Conservation (phyloP, 805 yeast species). For the Schizosaccharomyces lindneri region DNA sequence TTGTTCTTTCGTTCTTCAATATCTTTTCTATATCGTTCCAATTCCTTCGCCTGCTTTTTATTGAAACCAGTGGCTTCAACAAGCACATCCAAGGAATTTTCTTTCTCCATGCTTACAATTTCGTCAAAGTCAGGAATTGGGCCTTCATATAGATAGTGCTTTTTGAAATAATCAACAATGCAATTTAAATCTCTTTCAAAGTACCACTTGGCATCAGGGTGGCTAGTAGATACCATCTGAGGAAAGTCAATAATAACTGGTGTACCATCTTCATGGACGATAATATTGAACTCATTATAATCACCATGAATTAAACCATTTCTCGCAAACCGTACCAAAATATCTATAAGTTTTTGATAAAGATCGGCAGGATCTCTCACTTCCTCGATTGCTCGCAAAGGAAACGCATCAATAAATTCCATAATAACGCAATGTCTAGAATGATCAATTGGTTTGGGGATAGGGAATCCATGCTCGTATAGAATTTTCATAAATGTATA, state of each 20-base stretch:
- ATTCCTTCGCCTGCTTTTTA: conserved; percentile 16
- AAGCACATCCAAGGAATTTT: conserved; percentile 48
- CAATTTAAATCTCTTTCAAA: conserved; percentile 87
- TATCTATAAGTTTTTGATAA: conserved; percentile 67
- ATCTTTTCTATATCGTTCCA: conserved; percentile 6
- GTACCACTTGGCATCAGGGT: conserved; percentile 63
- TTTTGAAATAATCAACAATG: conserved; percentile 56
- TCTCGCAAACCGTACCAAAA: conserved; percentile 59
- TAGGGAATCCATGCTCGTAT: conserved; percentile 49
- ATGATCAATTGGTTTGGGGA: conserved; percentile 72
- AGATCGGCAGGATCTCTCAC: conserved; percentile 34
- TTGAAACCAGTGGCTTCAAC: conserved; percentile 77
- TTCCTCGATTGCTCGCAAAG: conserved; percentile 27
- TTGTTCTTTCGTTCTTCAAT: neutral
- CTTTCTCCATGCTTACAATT: conserved; percentile 34
- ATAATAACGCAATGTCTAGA: conserved; percentile 81
- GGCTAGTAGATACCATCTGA: conserved; percentile 85
- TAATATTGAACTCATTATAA: conserved; percentile 87
- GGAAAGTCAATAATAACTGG: conserved; percentile 88
- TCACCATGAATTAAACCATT: conserved; percentile 92
- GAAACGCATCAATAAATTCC: conserved; percentile 76
- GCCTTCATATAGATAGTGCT: conserved; percentile 54
- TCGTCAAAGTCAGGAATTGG: conserved; percentile 58
- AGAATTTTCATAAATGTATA: conserved; percentile 65
- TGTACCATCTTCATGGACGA: conserved; percentile 31